These are phyloP conservation scores for Aureobasidium sp. DNA, from an alignment of 2,329 filamentous ascomycete species.

Conservation along the genomic window DNA sequence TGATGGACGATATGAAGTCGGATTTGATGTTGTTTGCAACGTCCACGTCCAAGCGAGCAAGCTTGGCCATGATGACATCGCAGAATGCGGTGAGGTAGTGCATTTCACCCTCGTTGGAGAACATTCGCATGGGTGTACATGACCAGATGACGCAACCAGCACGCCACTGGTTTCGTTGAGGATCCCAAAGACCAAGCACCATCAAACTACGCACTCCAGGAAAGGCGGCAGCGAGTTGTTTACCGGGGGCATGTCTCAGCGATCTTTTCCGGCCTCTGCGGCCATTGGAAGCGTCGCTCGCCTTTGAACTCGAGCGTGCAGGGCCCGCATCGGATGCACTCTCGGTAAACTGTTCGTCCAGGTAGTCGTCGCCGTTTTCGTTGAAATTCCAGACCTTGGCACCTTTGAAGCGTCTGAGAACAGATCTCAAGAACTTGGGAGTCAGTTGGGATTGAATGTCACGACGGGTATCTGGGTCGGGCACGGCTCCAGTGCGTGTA, in stretches of 20 bases:
- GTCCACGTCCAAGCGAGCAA: conserved; percentile 31
- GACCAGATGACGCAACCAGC: conserved; percentile 41
- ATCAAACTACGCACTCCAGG: conserved; percentile 38
- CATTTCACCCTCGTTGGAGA: conserved; percentile 32
- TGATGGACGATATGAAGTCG: conserved; percentile 44
- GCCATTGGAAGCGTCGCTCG: neutral
- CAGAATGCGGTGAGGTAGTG: conserved; percentile 35
- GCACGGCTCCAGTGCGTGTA: neutral
- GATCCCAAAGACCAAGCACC: conserved; percentile 45
- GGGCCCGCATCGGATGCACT: neutral
- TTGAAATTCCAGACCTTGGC: conserved; percentile 29
- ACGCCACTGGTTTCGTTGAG: conserved; percentile 28
- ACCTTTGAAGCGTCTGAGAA: conserved; percentile 23
- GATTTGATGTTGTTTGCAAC: conserved; percentile 40
- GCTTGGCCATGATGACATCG: conserved; percentile 33
- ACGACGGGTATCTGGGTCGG: neutral
- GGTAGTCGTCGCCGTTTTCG: conserved; percentile 20
- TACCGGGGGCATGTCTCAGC: neutral
- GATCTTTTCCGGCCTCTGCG: neutral
- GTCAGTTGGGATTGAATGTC: neutral
- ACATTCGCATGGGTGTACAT: conserved; percentile 34
- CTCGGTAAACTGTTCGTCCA: conserved; percentile 21
- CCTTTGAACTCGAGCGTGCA: neutral
- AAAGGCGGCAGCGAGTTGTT: conserved; percentile 23
- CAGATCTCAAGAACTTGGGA: conserved; percentile 17